Evolutionary conservation across 129 eudicot species (phyloP).

Genomic region (Oenanthe sinensis): DNA sequence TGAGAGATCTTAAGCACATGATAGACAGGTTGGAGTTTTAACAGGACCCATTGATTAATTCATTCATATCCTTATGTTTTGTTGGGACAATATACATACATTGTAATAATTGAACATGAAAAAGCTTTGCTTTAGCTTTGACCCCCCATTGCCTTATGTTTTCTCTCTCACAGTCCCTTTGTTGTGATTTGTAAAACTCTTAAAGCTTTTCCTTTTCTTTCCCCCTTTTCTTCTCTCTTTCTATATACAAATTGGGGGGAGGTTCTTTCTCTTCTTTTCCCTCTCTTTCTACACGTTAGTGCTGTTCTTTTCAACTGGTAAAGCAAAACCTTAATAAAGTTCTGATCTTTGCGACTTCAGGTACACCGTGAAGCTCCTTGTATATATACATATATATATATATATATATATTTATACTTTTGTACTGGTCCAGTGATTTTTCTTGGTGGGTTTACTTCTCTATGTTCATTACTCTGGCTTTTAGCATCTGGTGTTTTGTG

Average conservation of each 20-base stretch:
- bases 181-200: neutral
- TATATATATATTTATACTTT: slow-evolving; percentile 14
- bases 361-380: slow-evolving; percentile 27
- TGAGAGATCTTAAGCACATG: slow-evolving; percentile 26
- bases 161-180: neutral
- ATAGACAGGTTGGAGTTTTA: slow-evolving; percentile 54
- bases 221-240: slow-evolving; percentile 22
- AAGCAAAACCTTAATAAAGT: slow-evolving; percentile 34
- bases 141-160: slow-evolving; percentile 21
- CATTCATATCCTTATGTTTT: slow-evolving; percentile 4
- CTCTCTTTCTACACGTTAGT: slow-evolving; percentile 11
- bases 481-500: slow-evolving; percentile 41
- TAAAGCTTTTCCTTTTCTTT: slow-evolving; percentile 17
- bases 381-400: slow-evolving; percentile 16
- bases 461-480: slow-evolving; percentile 25
- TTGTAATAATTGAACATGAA: slow-evolving; percentile 45
- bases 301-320: slow-evolving; percentile 21
- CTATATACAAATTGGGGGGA: slow-evolving; percentile 32
- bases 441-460: slow-evolving; percentile 43
- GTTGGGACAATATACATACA: neutral
- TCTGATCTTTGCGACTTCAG: slow-evolving; percentile 49
- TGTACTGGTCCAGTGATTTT: slow-evolving; percentile 32
- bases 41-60: slow-evolving; percentile 34
- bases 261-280: slow-evolving; percentile 12
- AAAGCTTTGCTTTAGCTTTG: slow-evolving; percentile 54